These are phyloP conservation scores for Xylariaceae sp. DNA, from an alignment of 2,329 filamentous ascomycete species.

Conservation along the genomic window DNA sequence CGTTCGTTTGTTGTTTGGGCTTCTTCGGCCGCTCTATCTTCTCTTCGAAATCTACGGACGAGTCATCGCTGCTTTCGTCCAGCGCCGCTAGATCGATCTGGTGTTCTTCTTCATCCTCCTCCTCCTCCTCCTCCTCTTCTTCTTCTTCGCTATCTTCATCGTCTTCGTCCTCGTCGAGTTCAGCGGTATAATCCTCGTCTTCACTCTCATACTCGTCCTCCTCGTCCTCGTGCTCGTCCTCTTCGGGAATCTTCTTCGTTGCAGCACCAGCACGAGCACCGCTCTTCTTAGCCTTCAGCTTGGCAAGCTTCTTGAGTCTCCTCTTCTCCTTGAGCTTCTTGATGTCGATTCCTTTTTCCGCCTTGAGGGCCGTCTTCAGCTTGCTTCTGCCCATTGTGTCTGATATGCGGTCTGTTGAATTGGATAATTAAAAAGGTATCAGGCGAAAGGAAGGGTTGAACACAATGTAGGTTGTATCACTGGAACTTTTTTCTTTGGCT, in stretches of 20 bases:
- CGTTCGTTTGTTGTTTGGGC: conserved; percentile 35
- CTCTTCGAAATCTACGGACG: conserved; percentile 71
- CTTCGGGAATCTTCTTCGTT: conserved; percentile 14
- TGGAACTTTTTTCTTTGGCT: conserved; percentile 13
- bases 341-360: conserved; percentile 27
- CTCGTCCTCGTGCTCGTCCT: conserved; percentile 16
- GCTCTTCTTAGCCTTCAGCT: conserved; percentile 20
- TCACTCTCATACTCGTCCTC: conserved; percentile 17
- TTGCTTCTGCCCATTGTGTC: conserved; percentile 26
- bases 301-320: conserved; percentile 24
- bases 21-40: conserved; percentile 53
- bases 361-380: conserved; percentile 26
- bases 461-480: background rate
- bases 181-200: conserved; percentile 21
- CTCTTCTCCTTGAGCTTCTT: conserved; percentile 29
- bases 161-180: conserved; percentile 24
- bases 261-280: conserved; percentile 18
- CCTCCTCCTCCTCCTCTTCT: conserved; percentile 32
- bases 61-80: conserved; percentile 61
- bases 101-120: conserved; percentile 25
- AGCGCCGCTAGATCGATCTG: conserved; percentile 43
- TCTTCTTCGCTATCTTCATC: conserved; percentile 22
- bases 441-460: too few species aligned
- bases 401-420: conserved; percentile 9
- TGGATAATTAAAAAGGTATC: conserved; percentile 1